Base-by-base conservation (phyloP, 1,139 yeast species). In the Meyerozyma elateridarum region DNA sequence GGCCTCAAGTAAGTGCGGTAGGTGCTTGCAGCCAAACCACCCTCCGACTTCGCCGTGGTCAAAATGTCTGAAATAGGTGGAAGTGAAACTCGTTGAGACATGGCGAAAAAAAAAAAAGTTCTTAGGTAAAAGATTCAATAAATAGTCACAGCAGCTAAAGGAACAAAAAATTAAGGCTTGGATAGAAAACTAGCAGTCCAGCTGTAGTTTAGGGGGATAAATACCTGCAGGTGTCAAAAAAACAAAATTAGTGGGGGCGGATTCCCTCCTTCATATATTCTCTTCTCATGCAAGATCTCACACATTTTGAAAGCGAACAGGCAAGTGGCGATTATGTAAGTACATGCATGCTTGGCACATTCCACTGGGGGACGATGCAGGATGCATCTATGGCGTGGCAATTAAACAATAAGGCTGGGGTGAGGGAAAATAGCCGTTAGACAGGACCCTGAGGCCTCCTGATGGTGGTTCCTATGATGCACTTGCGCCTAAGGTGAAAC, bases 301-400 rank as follows among this genome's bases (percentile, higher is more conserved):
- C 27, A 17, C 27, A 24, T 7, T n/a, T n/a, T n/a, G n/a, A n/a
- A n/a, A n/a, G n/a, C n/a, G n/a, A n/a, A 8, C 8, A 24, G 9
- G 15, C 17, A 8, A 13, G 27, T 24, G 14, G 5, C 19, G 27
- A 24, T 17, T 18, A 8, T 6, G 4, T 5, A 12, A 9, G 8
- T 24, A 18, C 27, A 24, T 24, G 27, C 27, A 24, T 24, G 27
- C 27, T 24, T 24, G 27, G 27, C 27, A 24, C 27, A 24, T 24
- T 24, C 5, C 12, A 15, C 5, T 12, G 12, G 19, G n/a, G 18
- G 11, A 11, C 11, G 12, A 13, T 12, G 26, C 27, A 24, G 27
- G 27, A n/a, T 21, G 24, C n/a, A 5, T n/a, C n/a, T n/a, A n/a
- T n/a, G n/a, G n/a, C n/a, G n/a, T n/a, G n/a, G n/a, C n/a, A n/a